Base-by-base conservation (phyloP, 805 yeast species). In the Kurtzmaniella cleridarum region DNA sequence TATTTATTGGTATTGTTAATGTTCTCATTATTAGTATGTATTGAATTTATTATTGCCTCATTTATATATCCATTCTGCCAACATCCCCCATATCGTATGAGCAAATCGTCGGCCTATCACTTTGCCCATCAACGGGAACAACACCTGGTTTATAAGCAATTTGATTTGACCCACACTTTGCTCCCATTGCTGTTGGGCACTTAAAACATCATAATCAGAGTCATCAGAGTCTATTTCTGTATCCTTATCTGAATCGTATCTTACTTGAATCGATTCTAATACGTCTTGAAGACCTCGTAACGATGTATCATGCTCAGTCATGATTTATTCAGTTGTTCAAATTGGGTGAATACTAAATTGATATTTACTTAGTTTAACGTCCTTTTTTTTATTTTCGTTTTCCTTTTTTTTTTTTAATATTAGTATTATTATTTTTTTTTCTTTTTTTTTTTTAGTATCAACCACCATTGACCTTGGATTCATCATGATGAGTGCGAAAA, bases 141-240 rank as follows among this genome's bases (percentile, higher is more conserved):
- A 49, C 11, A 84, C 77, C 57, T 78, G 69, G 40, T 73, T 75
- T 27, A 81, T 57, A 27, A 81, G 66, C n/a, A 75, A 74, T 30
- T 68, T 69, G 40, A 84, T 53, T 55, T 83, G 89, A 33, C 63
- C 61, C 35, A 83, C 44, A 27, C 83, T 78, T 48, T 79, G 84
- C 38, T 82, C 84, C 89, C 89, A 83, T 49, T 83, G 87, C 46
- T 77, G 70, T 48, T 81, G 84, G 1, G 86, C 81, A 27, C 76
- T 60, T 37, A 67, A 47, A 28, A 50, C 54, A 41, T 53, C 52
- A 13, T 52, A 51, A 10, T 43, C 30, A 17, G 39, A 38, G 5
- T 38, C 46, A 12, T 32, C 28, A 4, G 4, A 30, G 18, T 36
- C 30, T 7, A 39, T 27, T 14, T 33, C 36, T 36, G 43, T 37